These are phyloP conservation scores for Naganishia onofrii DNA, from an alignment of 768 basidiomycete genomes.

Conservation along the genomic window DNA sequence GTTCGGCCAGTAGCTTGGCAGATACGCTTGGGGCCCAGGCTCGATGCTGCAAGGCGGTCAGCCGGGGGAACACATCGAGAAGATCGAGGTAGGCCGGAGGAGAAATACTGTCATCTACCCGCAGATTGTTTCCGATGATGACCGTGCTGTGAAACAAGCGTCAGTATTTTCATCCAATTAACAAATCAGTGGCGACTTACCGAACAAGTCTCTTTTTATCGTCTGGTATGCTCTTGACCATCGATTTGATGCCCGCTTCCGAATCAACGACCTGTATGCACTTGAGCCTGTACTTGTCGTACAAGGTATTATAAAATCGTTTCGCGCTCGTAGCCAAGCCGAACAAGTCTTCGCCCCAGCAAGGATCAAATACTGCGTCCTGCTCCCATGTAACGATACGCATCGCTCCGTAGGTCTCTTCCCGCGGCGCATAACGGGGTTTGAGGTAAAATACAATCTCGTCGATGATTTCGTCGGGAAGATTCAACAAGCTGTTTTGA, in stretches of 20 bases:
- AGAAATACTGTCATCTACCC: not conserved
- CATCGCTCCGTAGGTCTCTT: not conserved
- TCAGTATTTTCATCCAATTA: too few relatives aligned
- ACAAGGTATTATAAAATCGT: constrained; percentile 7
- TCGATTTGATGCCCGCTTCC: constrained; percentile 5
- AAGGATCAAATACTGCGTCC: constrained; percentile 12
- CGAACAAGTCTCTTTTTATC: constrained; percentile 1
- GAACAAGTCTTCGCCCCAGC: constrained; percentile 17
- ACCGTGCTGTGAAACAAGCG: not conserved
- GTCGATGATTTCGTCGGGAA: constrained; percentile 14
- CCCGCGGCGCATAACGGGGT: not conserved
- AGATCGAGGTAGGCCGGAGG: not conserved
- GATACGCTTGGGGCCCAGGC: not conserved
- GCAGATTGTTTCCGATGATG: constrained; percentile 16
- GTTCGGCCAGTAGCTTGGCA: constrained; percentile 3
- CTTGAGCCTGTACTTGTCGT: not conserved
- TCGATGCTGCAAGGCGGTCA: constrained; percentile 11
- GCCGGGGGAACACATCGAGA: constrained; percentile 5
- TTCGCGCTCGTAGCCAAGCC: constrained; percentile 10
- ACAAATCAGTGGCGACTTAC: not conserved
- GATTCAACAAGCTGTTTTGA: not conserved
- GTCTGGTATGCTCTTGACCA: constrained; percentile 10
- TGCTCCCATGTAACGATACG: constrained; percentile 3
- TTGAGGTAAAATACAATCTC: not conserved
- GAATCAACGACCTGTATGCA: constrained; percentile 14